Percentiles rank a stretch among this genome's conserved stretches.
phyloP scores from a whole-genome alignment of 2,329 filamentous ascomycete genomes.

The Apiospora phragmitis region DNA sequence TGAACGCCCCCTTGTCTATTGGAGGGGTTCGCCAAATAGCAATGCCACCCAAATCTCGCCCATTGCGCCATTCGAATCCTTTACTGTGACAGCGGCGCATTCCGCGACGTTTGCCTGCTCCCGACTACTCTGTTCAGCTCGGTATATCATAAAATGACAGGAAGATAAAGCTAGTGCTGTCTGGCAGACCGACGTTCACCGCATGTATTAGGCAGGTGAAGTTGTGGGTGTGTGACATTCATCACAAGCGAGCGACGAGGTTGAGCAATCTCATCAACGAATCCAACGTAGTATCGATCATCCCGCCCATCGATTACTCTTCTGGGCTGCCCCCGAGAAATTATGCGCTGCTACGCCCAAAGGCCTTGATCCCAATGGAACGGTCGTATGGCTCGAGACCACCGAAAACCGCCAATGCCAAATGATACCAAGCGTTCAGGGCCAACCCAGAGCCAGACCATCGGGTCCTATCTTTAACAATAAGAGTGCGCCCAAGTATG shows the following conservation, averaged over 20 bases:
- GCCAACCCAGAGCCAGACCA: background rate
- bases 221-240: background rate
- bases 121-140: background rate
- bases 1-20: background rate
- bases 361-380: background rate
- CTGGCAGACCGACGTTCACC: background rate
- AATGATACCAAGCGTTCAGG: background rate
- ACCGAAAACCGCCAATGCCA: background rate
- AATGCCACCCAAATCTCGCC: background rate
- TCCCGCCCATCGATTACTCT: background rate
- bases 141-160: background rate
- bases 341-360: background rate
- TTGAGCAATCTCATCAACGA: background rate
- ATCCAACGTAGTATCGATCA: background rate
- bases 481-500: background rate
- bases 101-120: background rate
- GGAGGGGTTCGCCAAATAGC: background rate
- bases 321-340: background rate
- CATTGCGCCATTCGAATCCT: background rate
- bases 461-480: background rate
- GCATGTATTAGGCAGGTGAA: background rate
- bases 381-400: background rate
- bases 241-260: background rate
- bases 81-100: background rate
- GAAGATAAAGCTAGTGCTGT: background rate